Base-by-base conservation (phyloP, 371 early-diverging fungal species). In the Mortierella polycephala region DNA sequence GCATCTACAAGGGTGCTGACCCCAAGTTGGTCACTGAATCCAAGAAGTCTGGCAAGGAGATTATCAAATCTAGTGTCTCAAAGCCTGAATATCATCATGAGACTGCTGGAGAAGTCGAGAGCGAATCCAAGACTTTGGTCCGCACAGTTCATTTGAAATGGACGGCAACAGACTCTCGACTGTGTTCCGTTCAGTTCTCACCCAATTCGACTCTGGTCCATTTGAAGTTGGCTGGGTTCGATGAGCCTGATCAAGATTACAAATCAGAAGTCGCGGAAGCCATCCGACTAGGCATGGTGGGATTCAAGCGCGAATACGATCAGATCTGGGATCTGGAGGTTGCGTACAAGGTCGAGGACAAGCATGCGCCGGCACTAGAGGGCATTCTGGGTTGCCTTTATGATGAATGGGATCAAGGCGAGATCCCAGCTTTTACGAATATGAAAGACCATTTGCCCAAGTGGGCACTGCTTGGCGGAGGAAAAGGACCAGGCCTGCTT, bases 331-430 rank as follows among this genome's bases (percentile, higher is more conserved):
- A 75, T 21, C 18, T 75, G 44, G 62, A 66, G 47, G 74, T 87
- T 1, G 39, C 67, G 4, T 83, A 85, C 60, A 71, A 74, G 45
- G 66, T 85, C 9, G 81, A 82, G 39, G 82, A 81, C 57, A 67
- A 69, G 41, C 57, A 62, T 6, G 62, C 80, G 7, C 52, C 62
- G 2, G 21, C 81, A 6, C 21, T 70, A 13, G 65, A 72, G 37
- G 85, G 72, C 0, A 70, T 44, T 3, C 69, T 87, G 5, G 69
- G 77, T 20, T 89, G 89, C 37, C 65, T 81, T 10, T 86, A 85
- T 37, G 86, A 86, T 57, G 86, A 86, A 47, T 86, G 86, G 86
- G 77, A 74, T 20, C 56, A 74, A 16, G 82, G 69, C 0, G 81
- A 83, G 64, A 65, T 85, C 50, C 86, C 85, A 44, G 86, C 86